phyloP scores from a whole-genome alignment of 2,329 filamentous ascomycete genomes.

The Neonectria hederae region DNA sequence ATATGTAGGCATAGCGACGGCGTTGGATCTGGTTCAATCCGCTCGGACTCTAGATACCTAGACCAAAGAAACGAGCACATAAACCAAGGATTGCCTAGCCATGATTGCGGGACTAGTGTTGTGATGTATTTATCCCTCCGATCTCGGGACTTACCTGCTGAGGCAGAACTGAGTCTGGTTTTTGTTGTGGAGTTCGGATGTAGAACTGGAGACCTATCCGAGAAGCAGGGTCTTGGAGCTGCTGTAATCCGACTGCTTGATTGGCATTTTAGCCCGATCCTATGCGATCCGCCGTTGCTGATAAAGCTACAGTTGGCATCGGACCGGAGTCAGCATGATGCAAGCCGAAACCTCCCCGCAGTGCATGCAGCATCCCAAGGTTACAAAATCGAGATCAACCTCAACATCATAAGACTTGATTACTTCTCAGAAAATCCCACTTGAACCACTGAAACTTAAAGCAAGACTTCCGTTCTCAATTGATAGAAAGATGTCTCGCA shows the following conservation, averaged over 20 bases:
- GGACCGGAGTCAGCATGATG: background rate
- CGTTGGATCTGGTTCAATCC: slow-evolving; percentile 27
- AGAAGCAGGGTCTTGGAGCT: background rate
- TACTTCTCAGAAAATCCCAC: background rate
- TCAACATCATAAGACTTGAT: background rate
- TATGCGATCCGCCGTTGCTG: background rate
- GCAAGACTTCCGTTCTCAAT: background rate
- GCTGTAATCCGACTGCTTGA: background rate
- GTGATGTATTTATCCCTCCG: background rate
- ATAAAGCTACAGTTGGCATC: background rate
- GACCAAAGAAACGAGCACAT: background rate
- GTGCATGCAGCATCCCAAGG: background rate
- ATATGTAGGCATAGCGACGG: slow-evolving; percentile 40
- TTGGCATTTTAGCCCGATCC: background rate
- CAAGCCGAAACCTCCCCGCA: background rate
- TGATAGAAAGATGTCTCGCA: slow-evolving; percentile 30
- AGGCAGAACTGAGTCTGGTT: background rate
- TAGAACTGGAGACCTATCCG: background rate
- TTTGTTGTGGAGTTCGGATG: background rate
- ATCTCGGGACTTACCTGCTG: background rate
- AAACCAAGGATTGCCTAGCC: background rate
- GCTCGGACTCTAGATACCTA: background rate
- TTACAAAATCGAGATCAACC: background rate
- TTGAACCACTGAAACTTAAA: background rate
- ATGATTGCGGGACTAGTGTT: background rate